Base-by-base conservation (phyloP, 306 rosid species). In the Malus fusca region DNA sequence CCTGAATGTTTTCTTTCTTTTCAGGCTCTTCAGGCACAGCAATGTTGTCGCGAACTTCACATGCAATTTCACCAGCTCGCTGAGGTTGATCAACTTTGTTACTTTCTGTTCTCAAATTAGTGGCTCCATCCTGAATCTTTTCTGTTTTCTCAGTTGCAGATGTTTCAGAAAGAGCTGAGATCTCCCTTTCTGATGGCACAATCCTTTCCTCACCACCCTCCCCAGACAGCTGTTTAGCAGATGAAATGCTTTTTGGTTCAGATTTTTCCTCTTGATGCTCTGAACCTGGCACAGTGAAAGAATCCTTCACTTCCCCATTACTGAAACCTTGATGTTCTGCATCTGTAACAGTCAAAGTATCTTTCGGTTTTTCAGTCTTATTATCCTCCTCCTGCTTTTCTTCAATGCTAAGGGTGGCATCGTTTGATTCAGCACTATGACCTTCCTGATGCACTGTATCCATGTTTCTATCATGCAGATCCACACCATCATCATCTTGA, bases 1-100 rank as follows among this genome's bases (percentile, higher is more conserved):
- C 79, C 70, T 26, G 71, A 75, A 75, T 75, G 59, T 69, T 88
- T 63, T 81, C 87, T 78, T 71, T 78, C 84, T 76, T 85, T 80
- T 74, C 82, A 75, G 71, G 80, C 66, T 72, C 86, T 81, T 53
- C 81, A 75, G 77, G 78, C 35, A 72, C 83, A 72, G 82, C 62
- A 56, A 77, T 74, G 59, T 79, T 85, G 43, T 77, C 75, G 44
- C 10, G 8, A 44, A 62, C 82, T 37, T 52, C 75, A 75, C 17
- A 76, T 61, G 70, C 79, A 40, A 75, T 73, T 79, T 78, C 85
- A 73, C 46, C 85, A 70, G 83, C 79, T 66, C 35, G 78, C 84
- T 52, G 78, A 77, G 67, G 75, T 83, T 58, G 82, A 71, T 67
- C 53, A 30, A 40, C 79, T 42, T 69, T 59, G 53, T 66, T 44